These are phyloP conservation scores for Lyophyllum semitale DNA, from an alignment of 768 basidiomycete species.

Conservation along the genomic window DNA sequence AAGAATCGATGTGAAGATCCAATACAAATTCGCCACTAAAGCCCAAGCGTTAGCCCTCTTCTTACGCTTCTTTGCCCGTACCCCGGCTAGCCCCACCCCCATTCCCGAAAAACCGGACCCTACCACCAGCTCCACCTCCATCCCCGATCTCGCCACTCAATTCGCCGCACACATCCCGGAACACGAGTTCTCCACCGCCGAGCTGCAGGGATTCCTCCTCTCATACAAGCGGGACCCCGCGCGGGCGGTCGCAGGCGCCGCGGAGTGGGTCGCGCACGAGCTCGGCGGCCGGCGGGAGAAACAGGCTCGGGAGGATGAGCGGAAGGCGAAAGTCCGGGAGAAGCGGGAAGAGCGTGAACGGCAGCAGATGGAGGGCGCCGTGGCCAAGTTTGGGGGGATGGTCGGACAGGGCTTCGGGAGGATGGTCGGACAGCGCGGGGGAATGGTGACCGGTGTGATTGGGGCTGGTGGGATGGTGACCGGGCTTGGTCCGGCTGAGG, in stretches of 20 bases:
- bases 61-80: conserved; percentile 44
- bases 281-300: conserved; percentile 33
- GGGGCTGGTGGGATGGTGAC: conserved; percentile 1
- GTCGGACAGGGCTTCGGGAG: too few relatives aligned
- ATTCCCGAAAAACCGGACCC: conserved; percentile 17
- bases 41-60: conserved; percentile 51
- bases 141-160: conserved; percentile 34
- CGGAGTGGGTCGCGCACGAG: conserved; percentile 46
- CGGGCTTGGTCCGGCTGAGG: not conserved
- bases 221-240: conserved; percentile 40
- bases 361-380: conserved; percentile 24
- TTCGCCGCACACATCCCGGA: conserved; percentile 48
- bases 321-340: conserved; percentile 25
- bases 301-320: conserved; percentile 33
- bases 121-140: conserved; percentile 2
- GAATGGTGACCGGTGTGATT: conserved; percentile 2
- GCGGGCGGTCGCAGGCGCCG: conserved; percentile 31
- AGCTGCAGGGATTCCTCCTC: conserved; percentile 62
- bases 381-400: conserved; percentile 21
- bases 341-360: conserved; percentile 25
- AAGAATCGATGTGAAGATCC: conserved; percentile 54
- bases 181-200: conserved; percentile 56
- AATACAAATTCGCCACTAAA: conserved; percentile 49
- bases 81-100: not conserved
- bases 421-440: conserved; percentile 5